Evolutionary conservation across 108 stramenopile species (phyloP).

Genomic region (Mediolabrus comicus): DNA sequence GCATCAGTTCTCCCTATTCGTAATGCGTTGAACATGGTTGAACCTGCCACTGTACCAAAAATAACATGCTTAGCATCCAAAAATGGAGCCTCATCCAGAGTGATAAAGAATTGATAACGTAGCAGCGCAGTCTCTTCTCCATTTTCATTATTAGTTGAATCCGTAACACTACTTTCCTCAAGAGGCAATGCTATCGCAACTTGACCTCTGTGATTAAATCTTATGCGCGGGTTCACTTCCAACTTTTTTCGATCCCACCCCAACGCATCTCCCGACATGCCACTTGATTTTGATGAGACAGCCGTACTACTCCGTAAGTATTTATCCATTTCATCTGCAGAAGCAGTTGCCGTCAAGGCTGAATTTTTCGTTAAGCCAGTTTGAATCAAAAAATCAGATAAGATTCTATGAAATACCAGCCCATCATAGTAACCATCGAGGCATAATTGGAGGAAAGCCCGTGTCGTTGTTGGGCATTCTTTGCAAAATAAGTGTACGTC

Average conservation of each 20-base stretch:
- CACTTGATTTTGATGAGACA: background rate
- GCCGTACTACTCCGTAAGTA: constrained; percentile 32
- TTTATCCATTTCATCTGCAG: constrained; percentile 50
- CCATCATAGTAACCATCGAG: constrained; percentile 85
- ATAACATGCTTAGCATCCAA: constrained; percentile 92
- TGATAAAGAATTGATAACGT: constrained; percentile 95
- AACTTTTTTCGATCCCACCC: constrained; percentile 65
- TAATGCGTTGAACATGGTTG: constrained; percentile 93
- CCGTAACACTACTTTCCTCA: constrained; percentile 15
- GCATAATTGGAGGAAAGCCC: constrained; percentile 90
- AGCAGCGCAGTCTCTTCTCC: constrained; percentile 53
- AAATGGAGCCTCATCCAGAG: constrained; percentile 85
- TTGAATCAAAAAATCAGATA: constrained; percentile 89
- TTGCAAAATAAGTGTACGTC: constrained; percentile 91
- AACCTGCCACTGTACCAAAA: constrained; percentile 87
- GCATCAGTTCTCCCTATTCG: constrained; percentile 83
- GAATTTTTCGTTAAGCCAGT: constrained; percentile 61
- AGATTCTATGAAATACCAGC: constrained; percentile 83
- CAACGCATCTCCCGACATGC: constrained; percentile 15
- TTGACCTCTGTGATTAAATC: constrained; percentile 92
- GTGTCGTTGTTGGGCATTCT: constrained; percentile 88
- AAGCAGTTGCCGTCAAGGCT: background rate
- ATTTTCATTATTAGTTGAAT: constrained; percentile 1
- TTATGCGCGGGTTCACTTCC: constrained; percentile 87
- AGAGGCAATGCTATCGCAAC: constrained; percentile 89